Percentiles rank a stretch among this genome's conserved stretches.
phyloP scores from a whole-genome alignment of 208 protist genomes.

The Herpetomonas samuelpessoai region DNA sequence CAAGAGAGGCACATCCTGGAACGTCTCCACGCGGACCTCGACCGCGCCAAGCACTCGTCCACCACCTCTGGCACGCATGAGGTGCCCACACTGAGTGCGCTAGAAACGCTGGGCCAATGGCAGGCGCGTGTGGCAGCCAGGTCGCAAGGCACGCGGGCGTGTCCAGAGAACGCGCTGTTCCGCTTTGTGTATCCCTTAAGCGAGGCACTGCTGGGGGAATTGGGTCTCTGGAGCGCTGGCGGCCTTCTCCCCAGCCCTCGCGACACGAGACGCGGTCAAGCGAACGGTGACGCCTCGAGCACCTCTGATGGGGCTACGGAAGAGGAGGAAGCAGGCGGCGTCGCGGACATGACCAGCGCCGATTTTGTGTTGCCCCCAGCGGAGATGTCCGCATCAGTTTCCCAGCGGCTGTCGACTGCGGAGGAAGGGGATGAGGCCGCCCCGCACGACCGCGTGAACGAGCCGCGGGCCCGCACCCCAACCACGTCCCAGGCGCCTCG shows the following conservation, averaged over 20 bases:
- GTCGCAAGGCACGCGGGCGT: background rate
- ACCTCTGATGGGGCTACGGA: background rate
- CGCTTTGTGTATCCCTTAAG: background rate
- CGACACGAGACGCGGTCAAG: background rate
- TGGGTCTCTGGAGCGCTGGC: background rate
- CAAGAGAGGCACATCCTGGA: background rate
- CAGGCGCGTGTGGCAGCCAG: background rate
- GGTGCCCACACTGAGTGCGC: background rate
- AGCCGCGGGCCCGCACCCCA: no score
- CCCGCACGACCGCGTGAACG: no score
- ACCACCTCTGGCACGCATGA: no score
- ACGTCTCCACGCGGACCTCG: conserved; percentile 17
- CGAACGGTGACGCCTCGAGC: background rate
- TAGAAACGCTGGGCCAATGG: background rate
- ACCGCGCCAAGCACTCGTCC: no score
- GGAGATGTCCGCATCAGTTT: no score
- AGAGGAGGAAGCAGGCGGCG: background rate
- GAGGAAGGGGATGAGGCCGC: no score
- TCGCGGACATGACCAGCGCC: background rate
- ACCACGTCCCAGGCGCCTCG: no score
- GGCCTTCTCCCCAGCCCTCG: background rate
- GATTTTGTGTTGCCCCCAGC: no score
- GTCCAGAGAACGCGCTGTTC: background rate
- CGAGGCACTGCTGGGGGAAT: background rate
- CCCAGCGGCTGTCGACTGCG: no score